Evolutionary conservation across 345 rosid species (phyloP).

Genomic region (Angophora floribunda): DNA sequence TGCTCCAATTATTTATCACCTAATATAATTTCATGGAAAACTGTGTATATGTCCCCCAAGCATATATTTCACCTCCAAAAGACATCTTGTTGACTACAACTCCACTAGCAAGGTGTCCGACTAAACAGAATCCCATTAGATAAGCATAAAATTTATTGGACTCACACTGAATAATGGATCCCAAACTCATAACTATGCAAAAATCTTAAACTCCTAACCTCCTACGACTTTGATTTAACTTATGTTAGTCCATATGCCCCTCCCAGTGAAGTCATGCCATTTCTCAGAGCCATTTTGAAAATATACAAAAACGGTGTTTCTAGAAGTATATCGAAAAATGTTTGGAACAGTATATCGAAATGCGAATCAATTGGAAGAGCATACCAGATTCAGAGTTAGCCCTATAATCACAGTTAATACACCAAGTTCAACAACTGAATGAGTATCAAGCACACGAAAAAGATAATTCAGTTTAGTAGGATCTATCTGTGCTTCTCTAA

Average conservation of each 20-base stretch:
- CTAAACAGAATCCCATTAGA: neutral
- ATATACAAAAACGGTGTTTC: neutral
- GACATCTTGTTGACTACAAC: neutral
- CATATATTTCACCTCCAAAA: neutral
- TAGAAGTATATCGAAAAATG: neutral
- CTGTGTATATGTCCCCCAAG: neutral
- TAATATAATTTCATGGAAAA: neutral
- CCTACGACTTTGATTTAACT: neutral
- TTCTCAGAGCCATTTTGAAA: neutral
- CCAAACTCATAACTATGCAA: neutral
- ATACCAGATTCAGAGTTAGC: neutral
- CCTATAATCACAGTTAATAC: neutral
- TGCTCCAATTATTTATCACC: neutral
- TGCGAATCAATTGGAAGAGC: neutral
- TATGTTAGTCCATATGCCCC: neutral
- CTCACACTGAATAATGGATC: neutral
- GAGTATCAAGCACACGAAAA: neutral
- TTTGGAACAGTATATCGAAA: neutral
- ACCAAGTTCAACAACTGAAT: neutral
- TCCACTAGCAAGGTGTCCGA: neutral
- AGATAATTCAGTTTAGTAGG: neutral
- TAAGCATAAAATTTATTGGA: neutral
- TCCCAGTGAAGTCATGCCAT: neutral
- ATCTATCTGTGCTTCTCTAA: neutral
- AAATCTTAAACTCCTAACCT: neutral